phyloP scores from a whole-genome alignment of 2,329 filamentous ascomycete genomes.

The Gliomastix tumulicola region DNA sequence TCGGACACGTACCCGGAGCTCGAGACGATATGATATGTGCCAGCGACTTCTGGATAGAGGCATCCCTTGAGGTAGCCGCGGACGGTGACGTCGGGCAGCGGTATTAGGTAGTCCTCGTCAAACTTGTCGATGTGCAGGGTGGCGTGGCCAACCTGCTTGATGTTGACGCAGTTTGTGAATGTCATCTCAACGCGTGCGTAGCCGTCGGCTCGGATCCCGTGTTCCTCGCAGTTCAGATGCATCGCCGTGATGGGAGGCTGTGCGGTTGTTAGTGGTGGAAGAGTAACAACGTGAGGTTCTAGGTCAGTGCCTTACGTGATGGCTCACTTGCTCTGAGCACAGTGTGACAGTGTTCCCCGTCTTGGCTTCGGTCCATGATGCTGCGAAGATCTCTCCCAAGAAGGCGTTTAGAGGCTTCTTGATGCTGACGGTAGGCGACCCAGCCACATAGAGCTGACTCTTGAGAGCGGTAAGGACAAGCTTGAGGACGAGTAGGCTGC shows the following conservation, averaged over 20 bases:
- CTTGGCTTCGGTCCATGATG: slow-evolving; percentile 25
- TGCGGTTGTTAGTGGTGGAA: too few relatives aligned
- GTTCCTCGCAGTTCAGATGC: slow-evolving; percentile 32
- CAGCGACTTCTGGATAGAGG: slow-evolving; percentile 39
- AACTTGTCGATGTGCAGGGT: slow-evolving; percentile 39
- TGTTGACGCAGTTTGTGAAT: slow-evolving; percentile 40
- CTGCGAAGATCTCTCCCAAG: slow-evolving; percentile 41
- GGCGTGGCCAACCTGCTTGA: slow-evolving; percentile 43
- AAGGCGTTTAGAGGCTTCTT: slow-evolving; percentile 48
- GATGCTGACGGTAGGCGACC: slow-evolving; percentile 37
- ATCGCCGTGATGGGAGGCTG: slow-evolving; percentile 47
- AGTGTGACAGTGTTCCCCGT: too few relatives aligned
- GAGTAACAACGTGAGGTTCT: too few relatives aligned
- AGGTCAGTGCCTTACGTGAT: too few relatives aligned
- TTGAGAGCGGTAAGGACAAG: slow-evolving; percentile 38
- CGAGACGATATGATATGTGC: slow-evolving; percentile 35
- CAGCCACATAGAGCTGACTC: slow-evolving; percentile 39
- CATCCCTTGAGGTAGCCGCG: slow-evolving; percentile 38
- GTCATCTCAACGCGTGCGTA: slow-evolving; percentile 46
- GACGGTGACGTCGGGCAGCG: slow-evolving; percentile 38
- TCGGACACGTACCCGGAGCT: slow-evolving; percentile 37
- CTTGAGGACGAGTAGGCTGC: slow-evolving; percentile 37
- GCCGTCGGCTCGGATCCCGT: slow-evolving; percentile 39
- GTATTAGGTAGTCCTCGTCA: slow-evolving; percentile 40
- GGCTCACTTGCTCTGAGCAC: slow-evolving; percentile 45